These are phyloP conservation scores for Metschnikowia drakensbergensis DNA, from an alignment of 805 yeast species.

Conservation along the genomic window DNA sequence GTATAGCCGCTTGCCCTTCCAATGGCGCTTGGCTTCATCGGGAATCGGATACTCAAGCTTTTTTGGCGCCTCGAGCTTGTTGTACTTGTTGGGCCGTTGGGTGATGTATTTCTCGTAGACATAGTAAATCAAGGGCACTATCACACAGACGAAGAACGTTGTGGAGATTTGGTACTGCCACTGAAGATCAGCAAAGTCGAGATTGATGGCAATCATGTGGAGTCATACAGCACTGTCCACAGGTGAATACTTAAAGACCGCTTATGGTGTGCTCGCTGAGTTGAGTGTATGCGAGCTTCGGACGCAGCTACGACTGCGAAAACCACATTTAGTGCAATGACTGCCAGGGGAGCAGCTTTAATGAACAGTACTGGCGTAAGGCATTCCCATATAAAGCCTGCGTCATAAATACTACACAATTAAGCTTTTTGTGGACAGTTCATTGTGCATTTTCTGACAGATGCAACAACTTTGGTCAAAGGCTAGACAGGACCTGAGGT, in stretches of 20 bases:
- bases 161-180: constrained; percentile 46
- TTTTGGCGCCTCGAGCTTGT: constrained; percentile 40
- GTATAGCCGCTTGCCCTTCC: constrained; percentile 82
- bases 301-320: constrained; percentile 3
- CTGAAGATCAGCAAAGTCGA: constrained; percentile 36
- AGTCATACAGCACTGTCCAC: neutral
- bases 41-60: constrained; percentile 60
- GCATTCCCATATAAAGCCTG: too few species aligned
- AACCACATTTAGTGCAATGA: neutral
- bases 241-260: neutral
- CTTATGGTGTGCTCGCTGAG: neutral
- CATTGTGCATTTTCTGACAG: too few species aligned
- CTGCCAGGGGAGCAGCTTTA: neutral
- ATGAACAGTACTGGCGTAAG: too few species aligned
- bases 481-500: too few species aligned
- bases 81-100: constrained; percentile 37
- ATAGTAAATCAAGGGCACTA: constrained; percentile 34
- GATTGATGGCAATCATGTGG: constrained; percentile 41
- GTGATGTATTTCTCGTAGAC: constrained; percentile 35
- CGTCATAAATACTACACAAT: too few species aligned
- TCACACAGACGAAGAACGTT: constrained; percentile 39
- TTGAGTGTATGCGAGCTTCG: constrained; percentile 1
- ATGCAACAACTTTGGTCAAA: too few species aligned
- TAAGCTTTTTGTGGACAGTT: too few species aligned
- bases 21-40: constrained; percentile 77